These are phyloP conservation scores for Yamadazyma dushanensis DNA, from an alignment of 1,139 yeast species.

Conservation along the genomic window DNA sequence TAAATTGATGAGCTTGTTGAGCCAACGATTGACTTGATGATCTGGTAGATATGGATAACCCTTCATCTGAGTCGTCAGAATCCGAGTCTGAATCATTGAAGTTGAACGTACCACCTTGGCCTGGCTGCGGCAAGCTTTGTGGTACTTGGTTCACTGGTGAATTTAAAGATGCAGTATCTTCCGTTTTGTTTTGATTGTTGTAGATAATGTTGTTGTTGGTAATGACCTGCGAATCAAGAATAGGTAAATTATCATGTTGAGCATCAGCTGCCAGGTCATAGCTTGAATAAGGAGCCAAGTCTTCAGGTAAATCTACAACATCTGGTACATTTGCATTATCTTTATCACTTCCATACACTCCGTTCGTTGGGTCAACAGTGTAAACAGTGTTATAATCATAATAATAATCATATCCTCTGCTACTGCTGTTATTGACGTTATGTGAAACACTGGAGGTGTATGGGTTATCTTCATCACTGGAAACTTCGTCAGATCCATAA, in stretches of 20 bases:
- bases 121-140: slow-evolving; percentile 8
- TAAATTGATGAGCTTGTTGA: slow-evolving; percentile 38
- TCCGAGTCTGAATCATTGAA: slow-evolving; percentile 21
- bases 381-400: slow-evolving; percentile 89
- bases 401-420: slow-evolving; percentile 77
- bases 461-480: slow-evolving; percentile 56
- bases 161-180: slow-evolving; percentile 7
- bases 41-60: slow-evolving; percentile 42
- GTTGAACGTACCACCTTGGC: slow-evolving; percentile 9
- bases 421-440: slow-evolving; percentile 62
- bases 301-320: slow-evolving; percentile 48
- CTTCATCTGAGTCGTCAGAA: slow-evolving; percentile 30
- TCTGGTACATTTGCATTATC: slow-evolving; percentile 29
- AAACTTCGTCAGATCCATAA: slow-evolving; percentile 73
- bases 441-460: slow-evolving; percentile 68
- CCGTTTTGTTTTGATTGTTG: slow-evolving; percentile 10
- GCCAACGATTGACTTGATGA: slow-evolving; percentile 49
- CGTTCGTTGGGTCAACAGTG: slow-evolving; percentile 54
- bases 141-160: slow-evolving; percentile 6
- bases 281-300: slow-evolving; percentile 42
- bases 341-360: slow-evolving; percentile 32
- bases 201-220: slow-evolving; percentile 15
- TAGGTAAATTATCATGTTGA: slow-evolving; percentile 23
- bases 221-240: slow-evolving; percentile 21
- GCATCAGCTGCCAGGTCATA: slow-evolving; percentile 36